phyloP scores from a whole-genome alignment of 345 rosid species.

The Carallia brachiata region DNA sequence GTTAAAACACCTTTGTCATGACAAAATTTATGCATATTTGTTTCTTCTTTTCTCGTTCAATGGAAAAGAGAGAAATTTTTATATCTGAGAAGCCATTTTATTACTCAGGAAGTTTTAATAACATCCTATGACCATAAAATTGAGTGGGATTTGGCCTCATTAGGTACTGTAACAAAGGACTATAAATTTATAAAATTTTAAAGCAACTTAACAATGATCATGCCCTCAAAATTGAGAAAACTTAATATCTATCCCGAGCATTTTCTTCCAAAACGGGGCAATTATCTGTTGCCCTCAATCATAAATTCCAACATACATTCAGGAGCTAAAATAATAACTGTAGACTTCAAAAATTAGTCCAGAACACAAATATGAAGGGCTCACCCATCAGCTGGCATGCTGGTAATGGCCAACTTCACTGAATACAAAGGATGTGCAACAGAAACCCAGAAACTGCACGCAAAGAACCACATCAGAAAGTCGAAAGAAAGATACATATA shows the following conservation, averaged over 20 bases:
- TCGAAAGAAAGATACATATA: neutral
- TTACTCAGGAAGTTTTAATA: too few species aligned
- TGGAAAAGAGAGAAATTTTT: too few species aligned
- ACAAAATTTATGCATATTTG: too few species aligned
- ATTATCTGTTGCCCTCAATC: neutral
- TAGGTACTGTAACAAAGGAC: too few species aligned
- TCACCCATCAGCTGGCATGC: slow-evolving; percentile 76
- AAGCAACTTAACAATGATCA: too few species aligned
- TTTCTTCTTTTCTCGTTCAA: too few species aligned
- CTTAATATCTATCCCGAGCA: neutral
- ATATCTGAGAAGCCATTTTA: too few species aligned
- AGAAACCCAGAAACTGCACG: slow-evolving; percentile 76
- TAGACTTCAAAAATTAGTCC: neutral
- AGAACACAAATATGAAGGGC: slow-evolving; percentile 19
- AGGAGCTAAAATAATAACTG: neutral
- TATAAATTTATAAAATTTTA: too few species aligned
- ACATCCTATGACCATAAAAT: too few species aligned
- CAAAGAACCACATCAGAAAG: slow-evolving; percentile 9
- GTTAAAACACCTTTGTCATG: neutral
- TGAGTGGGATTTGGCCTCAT: too few species aligned
- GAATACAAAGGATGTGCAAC: slow-evolving; percentile 65
- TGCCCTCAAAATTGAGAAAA: neutral
- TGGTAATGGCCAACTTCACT: slow-evolving; percentile 53
- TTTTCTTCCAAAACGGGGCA: too few species aligned
- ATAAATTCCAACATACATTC: neutral